Evolutionary conservation across 495 filamentous ascomycete species (phyloP), one percentile per base, ranked within the genome.

Genomic region (Podospora didyma): DNA sequence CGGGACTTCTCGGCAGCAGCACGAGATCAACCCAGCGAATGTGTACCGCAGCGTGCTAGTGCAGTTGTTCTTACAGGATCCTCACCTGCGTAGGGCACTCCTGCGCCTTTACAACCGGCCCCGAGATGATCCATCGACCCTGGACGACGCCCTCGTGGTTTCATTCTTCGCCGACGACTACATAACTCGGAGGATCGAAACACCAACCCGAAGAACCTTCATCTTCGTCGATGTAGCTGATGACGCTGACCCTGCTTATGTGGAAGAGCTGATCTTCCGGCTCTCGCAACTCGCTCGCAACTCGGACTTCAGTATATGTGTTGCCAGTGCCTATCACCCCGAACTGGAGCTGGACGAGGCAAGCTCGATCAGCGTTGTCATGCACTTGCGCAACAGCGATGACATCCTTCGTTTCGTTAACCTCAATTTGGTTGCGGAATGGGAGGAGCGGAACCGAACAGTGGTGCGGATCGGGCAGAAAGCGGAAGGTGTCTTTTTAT

Each of bases 111-210:
- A 62, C 50, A 63, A 59, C 44, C 48, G 61, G 16, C 54, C 52
- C 3, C 59, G 51, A 6, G 46, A 41, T 19, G 50, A 60, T 34
- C 35, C 55, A 1, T 53, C 47, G 23, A 49, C 45, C 2, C 34
- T 75, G 12, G 66, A 63, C 44, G 70, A 75, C 46, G 57, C 62
- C 0, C 62, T 69, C 7, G 28, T 73, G 2, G 60, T 67, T 9
- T 64, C 60, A 5, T 73, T 70, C 53, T 73, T 75, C 44, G 60
- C 67, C 23, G 72, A 75, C 50, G 61, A 72, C n/a, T 72, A 72
- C 44, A 61, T 70, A 56, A 52, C 61, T 46, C 57, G 60, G 12
- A 61, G 57, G 34, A 54, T 69, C 21, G 52, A 67, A 20, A 70
- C 63, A 1, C 54, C 65, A 4, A 53, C 59, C 0, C 61, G 62